Evolutionary conservation across 1,284 basidiomycete genomes (phyloP).

Genomic region (Grifola frondosa): DNA sequence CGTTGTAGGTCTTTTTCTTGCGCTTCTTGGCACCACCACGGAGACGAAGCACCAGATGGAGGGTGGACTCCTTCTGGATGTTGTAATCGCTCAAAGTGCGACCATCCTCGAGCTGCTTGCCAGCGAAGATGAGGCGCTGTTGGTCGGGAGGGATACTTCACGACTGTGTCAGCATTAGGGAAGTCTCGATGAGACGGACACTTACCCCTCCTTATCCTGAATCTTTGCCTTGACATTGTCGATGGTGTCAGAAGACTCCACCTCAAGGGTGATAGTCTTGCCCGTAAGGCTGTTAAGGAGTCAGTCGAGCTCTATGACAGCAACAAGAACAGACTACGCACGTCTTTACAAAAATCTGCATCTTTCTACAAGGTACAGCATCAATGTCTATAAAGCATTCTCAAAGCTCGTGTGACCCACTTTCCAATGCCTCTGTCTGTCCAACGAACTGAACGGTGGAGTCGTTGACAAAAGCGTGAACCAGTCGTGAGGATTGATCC

Average conservation of each 20-base stretch:
- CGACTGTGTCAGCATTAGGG: slow-evolving; percentile 2
- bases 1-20: slow-evolving; percentile 99
- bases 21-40: slow-evolving; percentile 99
- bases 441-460: slow-evolving; percentile 83
- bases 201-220: slow-evolving; percentile 92
- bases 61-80: slow-evolving; percentile 96
- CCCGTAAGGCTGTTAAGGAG: slow-evolving; percentile 80
- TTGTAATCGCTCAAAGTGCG: slow-evolving; percentile 89
- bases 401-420: slow-evolving; percentile 23
- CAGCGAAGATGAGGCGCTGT: slow-evolving; percentile 97
- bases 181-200: slow-evolving; percentile 1
- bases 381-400: slow-evolving; percentile 3
- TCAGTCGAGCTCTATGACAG: slow-evolving; percentile 1
- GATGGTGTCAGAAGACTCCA: slow-evolving; percentile 95
- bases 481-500: slow-evolving; percentile 28
- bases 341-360: slow-evolving; percentile 98
- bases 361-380: slow-evolving; percentile 34
- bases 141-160: slow-evolving; percentile 90
- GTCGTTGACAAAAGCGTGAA: slow-evolving; percentile 80
- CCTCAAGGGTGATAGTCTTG: slow-evolving; percentile 98
- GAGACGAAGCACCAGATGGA: slow-evolving; percentile 93
- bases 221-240: slow-evolving; percentile 98
- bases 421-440: slow-evolving; percentile 71
- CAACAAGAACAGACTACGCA: slow-evolving; percentile 37
- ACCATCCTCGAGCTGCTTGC: slow-evolving; percentile 96